Conservation (phyloP, 2,329 filamentous ascomycete species). For the Tothia fuscella region DNA sequence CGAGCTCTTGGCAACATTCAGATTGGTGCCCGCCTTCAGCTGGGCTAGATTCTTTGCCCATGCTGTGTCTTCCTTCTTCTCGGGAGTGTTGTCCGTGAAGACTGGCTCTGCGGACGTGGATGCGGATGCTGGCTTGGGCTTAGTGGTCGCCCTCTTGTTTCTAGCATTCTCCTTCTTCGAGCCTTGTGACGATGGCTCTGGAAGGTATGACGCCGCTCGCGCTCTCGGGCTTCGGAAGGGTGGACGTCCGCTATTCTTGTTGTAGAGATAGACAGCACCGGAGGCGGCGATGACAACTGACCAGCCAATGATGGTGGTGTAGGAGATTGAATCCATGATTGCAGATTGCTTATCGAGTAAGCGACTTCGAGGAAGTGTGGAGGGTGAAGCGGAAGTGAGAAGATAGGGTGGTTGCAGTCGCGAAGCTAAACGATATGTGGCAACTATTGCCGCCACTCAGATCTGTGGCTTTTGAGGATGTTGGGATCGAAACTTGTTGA, state of each 20-base stretch:
- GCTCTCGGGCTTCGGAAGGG: not conserved
- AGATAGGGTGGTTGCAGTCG: too few species aligned
- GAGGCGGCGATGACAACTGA: not conserved
- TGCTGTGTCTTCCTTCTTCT: constrained; percentile 9
- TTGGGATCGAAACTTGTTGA: too few species aligned
- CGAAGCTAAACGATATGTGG: too few species aligned
- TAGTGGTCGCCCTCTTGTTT: not conserved
- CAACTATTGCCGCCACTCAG: too few species aligned
- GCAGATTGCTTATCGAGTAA: too few species aligned
- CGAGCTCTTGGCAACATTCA: too few species aligned
- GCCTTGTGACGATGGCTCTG: not conserved
- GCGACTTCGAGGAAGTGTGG: too few species aligned
- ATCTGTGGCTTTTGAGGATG: too few species aligned
- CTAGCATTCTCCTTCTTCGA: not conserved
- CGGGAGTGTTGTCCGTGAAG: not conserved
- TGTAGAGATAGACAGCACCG: constrained; percentile 5
- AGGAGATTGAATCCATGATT: constrained; percentile 4
- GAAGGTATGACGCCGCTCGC: not conserved
- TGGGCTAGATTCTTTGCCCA: constrained; percentile 9
- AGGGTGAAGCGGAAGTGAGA: too few species aligned
- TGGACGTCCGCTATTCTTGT: constrained; percentile 1
- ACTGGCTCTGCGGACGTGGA: not conserved
- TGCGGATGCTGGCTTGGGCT: not conserved
- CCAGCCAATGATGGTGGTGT: constrained; percentile 2
- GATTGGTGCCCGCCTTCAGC: constrained; percentile 9